phyloP scores from a whole-genome alignment of 2,329 filamentous ascomycete genomes.

The Coniella lustricola region DNA sequence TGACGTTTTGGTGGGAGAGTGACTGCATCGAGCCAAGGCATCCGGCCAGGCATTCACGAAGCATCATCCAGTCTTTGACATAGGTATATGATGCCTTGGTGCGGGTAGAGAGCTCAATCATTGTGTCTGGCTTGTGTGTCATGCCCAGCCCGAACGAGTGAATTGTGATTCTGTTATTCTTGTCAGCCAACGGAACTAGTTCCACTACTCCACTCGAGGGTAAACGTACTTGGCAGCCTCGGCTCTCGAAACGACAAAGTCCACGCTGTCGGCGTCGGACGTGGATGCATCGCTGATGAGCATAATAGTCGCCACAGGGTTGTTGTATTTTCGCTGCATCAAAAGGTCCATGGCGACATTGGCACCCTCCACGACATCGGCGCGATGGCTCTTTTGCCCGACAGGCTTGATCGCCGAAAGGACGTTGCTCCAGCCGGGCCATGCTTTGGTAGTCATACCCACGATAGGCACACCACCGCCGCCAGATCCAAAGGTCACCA shows the following conservation, averaged over 20 bases:
- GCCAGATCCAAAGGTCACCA: constrained; percentile 94
- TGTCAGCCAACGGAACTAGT: constrained; percentile 20
- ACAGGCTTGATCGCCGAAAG: constrained; percentile 84
- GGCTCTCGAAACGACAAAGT: constrained; percentile 93
- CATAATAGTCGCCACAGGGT: constrained; percentile 90
- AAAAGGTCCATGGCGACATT: constrained; percentile 98
- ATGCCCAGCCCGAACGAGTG: constrained; percentile 94
- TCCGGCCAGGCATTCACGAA: constrained; percentile 89
- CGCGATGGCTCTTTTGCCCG: constrained; percentile 91
- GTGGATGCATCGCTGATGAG: constrained; percentile 96
- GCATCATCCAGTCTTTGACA: constrained; percentile 99
- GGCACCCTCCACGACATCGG: constrained; percentile 93
- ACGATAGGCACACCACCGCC: constrained; percentile 89
- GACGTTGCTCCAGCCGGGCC: constrained; percentile 84
- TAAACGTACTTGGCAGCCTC: constrained; percentile 84
- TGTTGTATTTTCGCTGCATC: constrained; percentile 95
- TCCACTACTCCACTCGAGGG: neutral
- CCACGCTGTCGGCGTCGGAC: constrained; percentile 87
- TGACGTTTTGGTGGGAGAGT: constrained; percentile 96
- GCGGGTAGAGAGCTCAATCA: constrained; percentile 92
- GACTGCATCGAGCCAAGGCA: constrained; percentile 89
- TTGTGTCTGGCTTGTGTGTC: constrained; percentile 96
- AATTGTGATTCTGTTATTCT: constrained; percentile 66
- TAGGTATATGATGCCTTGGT: constrained; percentile 98
- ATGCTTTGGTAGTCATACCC: constrained; percentile 95